Conservation (phyloP, 2,329 filamentous ascomycete species). For the Calonectria hongkongensis region DNA sequence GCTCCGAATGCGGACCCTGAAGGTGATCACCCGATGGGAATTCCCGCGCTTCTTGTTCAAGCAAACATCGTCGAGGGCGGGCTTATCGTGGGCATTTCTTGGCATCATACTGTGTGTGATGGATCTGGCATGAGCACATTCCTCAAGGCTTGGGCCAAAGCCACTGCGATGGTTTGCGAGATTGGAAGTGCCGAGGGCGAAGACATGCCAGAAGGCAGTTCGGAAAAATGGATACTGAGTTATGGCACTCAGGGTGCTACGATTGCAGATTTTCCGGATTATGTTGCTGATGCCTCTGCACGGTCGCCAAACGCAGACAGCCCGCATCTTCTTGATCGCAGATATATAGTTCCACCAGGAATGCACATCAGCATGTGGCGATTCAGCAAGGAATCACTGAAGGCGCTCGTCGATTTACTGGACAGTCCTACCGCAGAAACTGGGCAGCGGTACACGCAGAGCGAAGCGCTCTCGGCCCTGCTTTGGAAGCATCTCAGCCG, state of each 20-base stretch:
- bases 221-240: background rate
- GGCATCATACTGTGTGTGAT: background rate
- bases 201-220: background rate
- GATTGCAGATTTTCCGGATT: slow-evolving; percentile 1
- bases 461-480: background rate
- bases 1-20: background rate
- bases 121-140: background rate
- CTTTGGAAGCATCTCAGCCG: slow-evolving; percentile 4
- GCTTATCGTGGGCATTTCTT: background rate
- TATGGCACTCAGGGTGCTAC: background rate
- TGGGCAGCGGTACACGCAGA: background rate
- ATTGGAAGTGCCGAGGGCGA: background rate
- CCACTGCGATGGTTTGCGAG: background rate
- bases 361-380: background rate
- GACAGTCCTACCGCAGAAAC: background rate
- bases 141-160: background rate
- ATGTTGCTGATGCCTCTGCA: background rate
- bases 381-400: background rate
- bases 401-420: background rate
- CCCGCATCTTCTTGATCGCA: background rate
- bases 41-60: background rate
- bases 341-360: background rate
- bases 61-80: background rate
- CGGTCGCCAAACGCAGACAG: background rate
- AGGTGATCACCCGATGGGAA: background rate